Evolutionary conservation across 495 filamentous ascomycete genomes (phyloP).

Genomic region (Daldinia loculata): DNA sequence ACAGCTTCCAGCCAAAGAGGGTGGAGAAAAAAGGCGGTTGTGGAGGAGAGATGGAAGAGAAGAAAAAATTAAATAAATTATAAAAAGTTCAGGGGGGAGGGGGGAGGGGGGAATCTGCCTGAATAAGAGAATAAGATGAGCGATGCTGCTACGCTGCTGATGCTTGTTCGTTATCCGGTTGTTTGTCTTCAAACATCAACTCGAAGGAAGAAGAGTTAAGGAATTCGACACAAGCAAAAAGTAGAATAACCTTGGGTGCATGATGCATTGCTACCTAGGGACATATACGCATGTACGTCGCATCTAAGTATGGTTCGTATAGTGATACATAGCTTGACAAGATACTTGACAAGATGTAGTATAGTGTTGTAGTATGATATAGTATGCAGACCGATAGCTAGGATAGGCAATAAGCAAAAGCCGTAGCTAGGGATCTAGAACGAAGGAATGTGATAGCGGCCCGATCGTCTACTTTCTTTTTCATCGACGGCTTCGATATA

Average conservation of each 20-base stretch:
- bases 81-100: slow-evolving; percentile 16
- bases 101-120: slow-evolving; percentile 12
- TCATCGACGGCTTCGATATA: background rate
- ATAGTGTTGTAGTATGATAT: background rate
- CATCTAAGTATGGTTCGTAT: background rate
- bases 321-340: background rate
- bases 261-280: background rate
- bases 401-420: slow-evolving; percentile 6
- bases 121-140: slow-evolving; percentile 5
- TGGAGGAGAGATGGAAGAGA: slow-evolving; percentile 12
- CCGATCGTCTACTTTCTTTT: background rate
- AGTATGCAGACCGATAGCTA: background rate
- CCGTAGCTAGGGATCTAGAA: slow-evolving; percentile 25
- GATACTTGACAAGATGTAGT: background rate
- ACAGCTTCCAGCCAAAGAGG: slow-evolving; percentile 32
- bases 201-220: background rate
- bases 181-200: background rate
- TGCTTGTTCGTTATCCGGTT: background rate
- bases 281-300: background rate
- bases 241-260: background rate
- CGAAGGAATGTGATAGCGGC: slow-evolving; percentile 5
- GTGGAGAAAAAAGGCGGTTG: slow-evolving; percentile 17
- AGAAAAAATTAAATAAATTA: slow-evolving; percentile 16
- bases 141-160: background rate
- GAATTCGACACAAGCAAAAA: background rate